Base-by-base conservation (phyloP, 495 filamentous ascomycete species). In the Tuber melanosporum region DNA sequence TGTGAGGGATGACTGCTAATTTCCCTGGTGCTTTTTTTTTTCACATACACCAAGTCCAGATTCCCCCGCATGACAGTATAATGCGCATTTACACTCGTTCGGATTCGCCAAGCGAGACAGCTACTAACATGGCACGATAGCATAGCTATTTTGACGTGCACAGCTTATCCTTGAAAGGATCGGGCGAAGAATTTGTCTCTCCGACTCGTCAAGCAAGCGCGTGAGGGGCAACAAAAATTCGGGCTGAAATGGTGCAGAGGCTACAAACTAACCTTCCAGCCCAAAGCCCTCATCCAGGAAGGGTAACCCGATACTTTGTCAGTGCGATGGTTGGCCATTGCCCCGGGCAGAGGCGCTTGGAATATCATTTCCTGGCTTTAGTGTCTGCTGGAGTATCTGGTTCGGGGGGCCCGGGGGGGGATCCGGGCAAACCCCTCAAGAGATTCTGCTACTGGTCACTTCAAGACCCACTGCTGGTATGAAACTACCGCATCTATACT, bases 211-310 rank as follows among this genome's bases (percentile, higher is more conserved):
- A 8, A 66, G 26, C 57, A 66, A 66, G 57, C 57, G 57, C 32
- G 57, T 66, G 57, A 66, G 57, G 57, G 57, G 57, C 57, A 32
- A 66, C 57, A 66, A 66, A 66, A 66, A 66, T 32, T 6, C n/a
- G n/a, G 57, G 26, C 26, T 66, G 26, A 66, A 66, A 66, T 66
- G n/a, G 57, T 66, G 57, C 57, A 66, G 57, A 32, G 49, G 49
- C 57, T 66, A 66, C 57, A 3, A 32, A n/a, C 26, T 32, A 32
- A 15, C 57, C 57, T 66, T 17, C n/a, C 26, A 66, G 26, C 57
- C 57, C 57, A 66, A 26, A 15, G n/a, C 57, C 57, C 57, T 66
- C 57, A 66, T 66, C 57, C 57, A 66, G 12, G 57, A 66, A 66
- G 57, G 57, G 57, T 66, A 66, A 66, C 57, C 57, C 57, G 57